phyloP scores from a whole-genome alignment of 2,329 filamentous ascomycete genomes.

The Aspergillus costaricaensis region DNA sequence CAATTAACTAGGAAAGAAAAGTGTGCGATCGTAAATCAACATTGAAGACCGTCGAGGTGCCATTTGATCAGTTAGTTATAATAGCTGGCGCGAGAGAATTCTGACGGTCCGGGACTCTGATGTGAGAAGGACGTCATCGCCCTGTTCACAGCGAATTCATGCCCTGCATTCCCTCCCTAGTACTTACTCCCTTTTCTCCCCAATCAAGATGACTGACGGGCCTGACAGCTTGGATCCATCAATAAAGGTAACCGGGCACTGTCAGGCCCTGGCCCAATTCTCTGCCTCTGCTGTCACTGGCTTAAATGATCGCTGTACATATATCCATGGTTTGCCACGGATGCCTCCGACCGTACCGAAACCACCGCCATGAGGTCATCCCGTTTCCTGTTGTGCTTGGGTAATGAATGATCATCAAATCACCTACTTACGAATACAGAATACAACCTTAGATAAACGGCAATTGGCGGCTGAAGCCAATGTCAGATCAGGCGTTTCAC shows the following conservation, averaged over 20 bases:
- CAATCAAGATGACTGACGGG: background rate
- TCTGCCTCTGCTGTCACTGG: background rate
- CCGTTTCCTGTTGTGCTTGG: background rate
- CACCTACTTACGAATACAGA: too few species aligned
- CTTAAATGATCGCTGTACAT: background rate
- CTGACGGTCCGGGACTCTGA: background rate
- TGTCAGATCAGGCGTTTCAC: too few species aligned
- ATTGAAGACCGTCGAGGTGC: background rate
- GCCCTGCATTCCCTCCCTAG: background rate
- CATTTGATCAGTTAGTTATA: background rate
- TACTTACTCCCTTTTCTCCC: background rate
- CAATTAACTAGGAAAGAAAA: background rate
- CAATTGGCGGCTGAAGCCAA: too few species aligned
- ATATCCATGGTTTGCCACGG: background rate
- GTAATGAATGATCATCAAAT: too few species aligned
- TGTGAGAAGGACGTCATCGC: background rate
- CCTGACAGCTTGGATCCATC: background rate
- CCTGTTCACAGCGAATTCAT: background rate
- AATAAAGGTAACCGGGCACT: background rate
- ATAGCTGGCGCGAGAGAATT: background rate
- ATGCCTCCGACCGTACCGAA: background rate
- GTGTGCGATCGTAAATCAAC: background rate
- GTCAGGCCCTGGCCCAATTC: too few species aligned
- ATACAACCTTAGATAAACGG: too few species aligned
- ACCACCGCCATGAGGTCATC: background rate